Percentiles rank a stretch among this genome's conserved stretches.
Evolutionary conservation across 805 yeast genomes (phyloP).

Genomic region (Brettanomyces nanus): DNA sequence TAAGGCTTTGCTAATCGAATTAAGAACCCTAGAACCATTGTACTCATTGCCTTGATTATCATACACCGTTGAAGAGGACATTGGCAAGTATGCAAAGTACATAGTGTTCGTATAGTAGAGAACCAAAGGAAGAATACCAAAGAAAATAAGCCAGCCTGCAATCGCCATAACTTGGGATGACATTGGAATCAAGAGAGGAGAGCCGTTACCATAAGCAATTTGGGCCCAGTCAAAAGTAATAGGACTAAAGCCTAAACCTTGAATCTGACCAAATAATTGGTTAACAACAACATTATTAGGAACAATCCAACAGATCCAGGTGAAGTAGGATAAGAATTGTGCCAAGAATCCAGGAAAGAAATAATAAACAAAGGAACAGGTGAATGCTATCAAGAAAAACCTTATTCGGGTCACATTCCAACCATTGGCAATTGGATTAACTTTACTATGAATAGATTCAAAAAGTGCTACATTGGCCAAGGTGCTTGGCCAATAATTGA

Average conservation of each 20-base stretch:
- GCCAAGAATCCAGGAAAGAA: constrained; percentile 56
- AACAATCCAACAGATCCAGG: constrained; percentile 56
- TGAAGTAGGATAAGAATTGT: constrained; percentile 48
- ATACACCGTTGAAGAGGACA: background rate
- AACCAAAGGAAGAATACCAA: constrained; percentile 47
- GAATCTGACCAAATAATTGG: constrained; percentile 51
- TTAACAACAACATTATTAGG: constrained; percentile 46
- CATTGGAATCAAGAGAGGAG: constrained; percentile 60
- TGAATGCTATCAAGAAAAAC: constrained; percentile 37
- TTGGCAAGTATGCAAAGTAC: constrained; percentile 31
- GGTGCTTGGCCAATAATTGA: constrained; percentile 66
- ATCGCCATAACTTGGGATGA: constrained; percentile 34
- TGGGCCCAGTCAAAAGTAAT: constrained; percentile 63
- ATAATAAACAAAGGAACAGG: constrained; percentile 31
- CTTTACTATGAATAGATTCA: constrained; percentile 40
- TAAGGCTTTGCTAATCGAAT: constrained; percentile 33
- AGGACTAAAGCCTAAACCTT: constrained; percentile 59
- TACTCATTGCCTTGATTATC: constrained; percentile 41
- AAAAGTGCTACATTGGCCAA: constrained; percentile 52
- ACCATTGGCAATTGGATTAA: constrained; percentile 41
- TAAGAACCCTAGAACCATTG: constrained; percentile 38
- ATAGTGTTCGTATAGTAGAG: constrained; percentile 43
- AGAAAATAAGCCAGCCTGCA: constrained; percentile 39
- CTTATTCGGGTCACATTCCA: constrained; percentile 50
- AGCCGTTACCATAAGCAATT: constrained; percentile 43